These are phyloP conservation scores for Striga hermonthica DNA, from an alignment of 305 asterid genomes.

Conservation along the genomic window DNA sequence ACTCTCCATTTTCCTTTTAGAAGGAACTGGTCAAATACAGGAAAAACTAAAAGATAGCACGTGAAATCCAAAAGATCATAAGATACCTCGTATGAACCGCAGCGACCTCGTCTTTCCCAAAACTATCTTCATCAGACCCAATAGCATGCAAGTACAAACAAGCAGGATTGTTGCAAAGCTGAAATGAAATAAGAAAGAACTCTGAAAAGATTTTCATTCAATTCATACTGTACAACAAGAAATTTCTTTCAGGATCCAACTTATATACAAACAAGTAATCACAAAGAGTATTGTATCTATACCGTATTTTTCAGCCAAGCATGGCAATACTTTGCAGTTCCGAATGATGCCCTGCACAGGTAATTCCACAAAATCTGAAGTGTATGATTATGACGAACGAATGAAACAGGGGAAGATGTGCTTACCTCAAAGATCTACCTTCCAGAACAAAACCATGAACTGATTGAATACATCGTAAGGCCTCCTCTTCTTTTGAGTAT, in stretches of 20 bases:
- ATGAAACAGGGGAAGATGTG: constrained; percentile 29
- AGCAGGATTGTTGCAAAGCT: constrained; percentile 89
- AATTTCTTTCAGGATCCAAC: constrained; percentile 23
- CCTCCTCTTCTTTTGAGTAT: constrained; percentile 88
- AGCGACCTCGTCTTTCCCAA: constrained; percentile 93
- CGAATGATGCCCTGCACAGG: constrained; percentile 92
- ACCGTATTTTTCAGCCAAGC: constrained; percentile 96
- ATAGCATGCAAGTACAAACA: constrained; percentile 88
- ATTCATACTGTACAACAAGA: constrained; percentile 20
- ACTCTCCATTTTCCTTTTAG: constrained; percentile 4
- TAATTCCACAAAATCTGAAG: constrained; percentile 26
- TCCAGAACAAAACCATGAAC: constrained; percentile 88
- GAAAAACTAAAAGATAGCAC: constrained; percentile 18
- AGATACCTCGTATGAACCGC: constrained; percentile 87
- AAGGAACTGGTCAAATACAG: constrained; percentile 21
- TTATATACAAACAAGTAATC: constrained; percentile 22
- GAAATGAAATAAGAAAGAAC: constrained; percentile 34
- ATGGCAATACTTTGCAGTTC: constrained; percentile 95
- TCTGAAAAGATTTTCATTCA: constrained; percentile 30
- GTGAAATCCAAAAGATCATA: neutral
- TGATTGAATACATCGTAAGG: constrained; percentile 78
- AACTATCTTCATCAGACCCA: constrained; percentile 96
- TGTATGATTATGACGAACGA: constrained; percentile 17
- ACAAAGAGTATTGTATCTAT: constrained; percentile 32
- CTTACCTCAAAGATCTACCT: constrained; percentile 81